Conservation (phyloP, 495 filamentous ascomycete genomes). For the Penicillium crystallinum region DNA sequence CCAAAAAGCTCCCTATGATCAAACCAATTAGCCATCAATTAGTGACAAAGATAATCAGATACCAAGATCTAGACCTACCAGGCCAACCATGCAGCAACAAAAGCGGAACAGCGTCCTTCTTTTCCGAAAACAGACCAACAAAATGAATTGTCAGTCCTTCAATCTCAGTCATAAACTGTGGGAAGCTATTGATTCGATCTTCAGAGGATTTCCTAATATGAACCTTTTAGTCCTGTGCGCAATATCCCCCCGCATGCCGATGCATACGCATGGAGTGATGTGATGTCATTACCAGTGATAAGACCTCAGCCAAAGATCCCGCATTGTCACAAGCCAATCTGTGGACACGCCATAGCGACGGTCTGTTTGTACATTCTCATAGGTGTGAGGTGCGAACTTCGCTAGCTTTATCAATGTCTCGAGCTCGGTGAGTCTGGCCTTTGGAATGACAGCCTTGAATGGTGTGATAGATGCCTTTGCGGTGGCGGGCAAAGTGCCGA, state of each 20-base stretch:
- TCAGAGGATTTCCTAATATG: conserved; percentile 45
- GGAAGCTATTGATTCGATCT: conserved; percentile 55
- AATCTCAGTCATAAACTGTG: conserved; percentile 54
- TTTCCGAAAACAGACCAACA: conserved; percentile 55
- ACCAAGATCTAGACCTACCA: conserved; percentile 25
- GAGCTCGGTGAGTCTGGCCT: conserved; percentile 43
- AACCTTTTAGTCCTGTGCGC: neutral
- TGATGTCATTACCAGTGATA: conserved; percentile 39
- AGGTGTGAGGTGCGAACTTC: conserved; percentile 47
- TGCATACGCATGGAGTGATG: neutral
- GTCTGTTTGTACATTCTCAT: conserved; percentile 43
- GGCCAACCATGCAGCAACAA: conserved; percentile 60
- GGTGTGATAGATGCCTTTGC: conserved; percentile 23
- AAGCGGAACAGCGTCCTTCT: conserved; percentile 55
- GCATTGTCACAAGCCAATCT: conserved; percentile 52
- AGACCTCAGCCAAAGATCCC: conserved; percentile 44
- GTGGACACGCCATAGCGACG: conserved; percentile 49
- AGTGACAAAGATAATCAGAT: neutral
- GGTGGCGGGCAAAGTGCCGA: conserved; percentile 24
- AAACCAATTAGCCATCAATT: neutral
- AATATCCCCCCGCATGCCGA: neutral
- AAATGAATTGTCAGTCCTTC: conserved; percentile 55
- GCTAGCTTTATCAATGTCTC: conserved; percentile 45
- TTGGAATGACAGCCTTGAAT: conserved; percentile 41
- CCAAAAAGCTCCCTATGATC: conserved; percentile 44